Evolutionary conservation across 2,329 filamentous ascomycete genomes (phyloP), one percentile per base, ranked within the genome.

Genomic region (Verticillium tricorpus): DNA sequence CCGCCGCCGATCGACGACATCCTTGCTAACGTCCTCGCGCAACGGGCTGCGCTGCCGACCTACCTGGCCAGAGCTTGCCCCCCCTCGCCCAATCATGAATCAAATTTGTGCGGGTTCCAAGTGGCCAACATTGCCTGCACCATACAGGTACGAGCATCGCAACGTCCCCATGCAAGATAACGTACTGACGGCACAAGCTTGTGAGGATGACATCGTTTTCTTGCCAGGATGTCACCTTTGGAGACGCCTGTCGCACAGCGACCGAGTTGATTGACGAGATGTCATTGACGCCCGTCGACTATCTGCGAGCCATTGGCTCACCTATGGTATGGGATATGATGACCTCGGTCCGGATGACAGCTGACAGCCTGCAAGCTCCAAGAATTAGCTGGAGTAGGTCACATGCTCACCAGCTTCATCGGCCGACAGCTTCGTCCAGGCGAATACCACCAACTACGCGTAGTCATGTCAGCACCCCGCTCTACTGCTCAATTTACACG

Each of bases 61-160:
- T 66, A 60, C 28, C 60, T 63, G 2, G 62, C 61, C 0, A 60
- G 52, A 0, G 64, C 64, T n/a, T 56, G 55, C 5, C 61, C 59
- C 1, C 60, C 63, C 0, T 63, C 61, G 14, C 52, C 57, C 4
- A 58, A 66, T 9, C 34, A 68, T 5, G 67, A 66, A 5, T 67
- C 66, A 35, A 74, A 76, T 60, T 63, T 70, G 1, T 73, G 70
- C 54, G 70, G 72, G 0, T 76, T 75, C 60, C 73, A 76, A 59
- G 71, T 74, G 1, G 74, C 73, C 58, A 76, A 75, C 45, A 75
- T 76, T 39, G 69, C 70, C 35, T 73, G 70, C 31, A 74, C 71
- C 9, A 67, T 75, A 25, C 70, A 72, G 54, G 64, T 66, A n/a
- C 40, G 63, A 17, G n/a, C n/a, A 56, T 14, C n/a, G 32, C 1